Percentiles rank a stretch among this genome's conserved stretches.
Evolutionary conservation across 2,329 filamentous ascomycete genomes (phyloP).

Genomic region (Paracoccidioides lutzii): DNA sequence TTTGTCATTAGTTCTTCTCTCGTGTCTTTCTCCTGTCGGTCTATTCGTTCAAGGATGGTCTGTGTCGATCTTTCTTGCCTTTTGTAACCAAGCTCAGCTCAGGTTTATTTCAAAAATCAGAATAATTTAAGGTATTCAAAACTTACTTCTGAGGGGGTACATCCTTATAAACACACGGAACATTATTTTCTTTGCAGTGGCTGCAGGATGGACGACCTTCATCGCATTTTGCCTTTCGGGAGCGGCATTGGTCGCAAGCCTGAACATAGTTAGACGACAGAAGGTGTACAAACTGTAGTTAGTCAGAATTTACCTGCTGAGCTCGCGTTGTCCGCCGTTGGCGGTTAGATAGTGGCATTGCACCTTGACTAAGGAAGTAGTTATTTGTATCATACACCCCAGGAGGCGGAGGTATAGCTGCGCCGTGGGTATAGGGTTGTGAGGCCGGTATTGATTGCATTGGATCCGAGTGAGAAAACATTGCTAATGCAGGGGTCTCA

Average conservation of each 20-base stretch:
- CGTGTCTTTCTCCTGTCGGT: slow-evolving; percentile 16
- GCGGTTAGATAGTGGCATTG: slow-evolving; percentile 16
- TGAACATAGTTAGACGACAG: slow-evolving; percentile 25
- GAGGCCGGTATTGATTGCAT: slow-evolving; percentile 17
- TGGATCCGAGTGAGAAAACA: slow-evolving; percentile 17
- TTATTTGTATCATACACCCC: slow-evolving; percentile 19
- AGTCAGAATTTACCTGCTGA: slow-evolving; percentile 22
- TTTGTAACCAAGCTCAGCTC: not conserved
- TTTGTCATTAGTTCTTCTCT: not conserved
- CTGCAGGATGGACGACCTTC: slow-evolving; percentile 73
- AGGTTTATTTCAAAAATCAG: not conserved
- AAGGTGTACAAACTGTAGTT: not conserved
- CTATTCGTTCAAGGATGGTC: slow-evolving; percentile 23
- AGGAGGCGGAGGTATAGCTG: slow-evolving; percentile 18
- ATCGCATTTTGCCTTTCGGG: slow-evolving; percentile 83
- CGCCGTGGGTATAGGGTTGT: slow-evolving; percentile 10
- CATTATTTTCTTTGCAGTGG: slow-evolving; percentile 72
- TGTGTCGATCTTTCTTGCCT: slow-evolving; percentile 32
- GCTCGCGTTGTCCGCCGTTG: slow-evolving; percentile 30
- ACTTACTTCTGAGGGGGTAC: slow-evolving; percentile 80
- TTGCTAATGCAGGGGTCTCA: slow-evolving; percentile 20
- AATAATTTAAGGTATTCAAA: slow-evolving; percentile 10
- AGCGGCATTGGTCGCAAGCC: slow-evolving; percentile 83
- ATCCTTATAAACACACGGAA: slow-evolving; percentile 78
- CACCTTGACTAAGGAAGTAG: slow-evolving; percentile 21